Evolutionary conservation across 2,329 filamentous ascomycete genomes (phyloP).

Genomic region (Dothideomycetidae sp.): DNA sequence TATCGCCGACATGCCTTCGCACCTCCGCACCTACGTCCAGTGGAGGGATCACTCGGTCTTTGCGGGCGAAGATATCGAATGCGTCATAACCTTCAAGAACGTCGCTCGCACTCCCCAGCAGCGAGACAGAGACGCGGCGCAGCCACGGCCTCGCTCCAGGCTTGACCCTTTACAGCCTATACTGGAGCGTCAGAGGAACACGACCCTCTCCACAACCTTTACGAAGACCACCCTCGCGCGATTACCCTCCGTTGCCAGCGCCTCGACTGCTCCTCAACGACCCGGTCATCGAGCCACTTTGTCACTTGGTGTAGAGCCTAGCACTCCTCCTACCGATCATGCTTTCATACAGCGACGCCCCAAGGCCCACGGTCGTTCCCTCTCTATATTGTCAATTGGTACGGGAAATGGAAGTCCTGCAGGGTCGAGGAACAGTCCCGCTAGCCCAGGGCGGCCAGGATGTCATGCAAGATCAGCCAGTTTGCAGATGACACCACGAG

Average conservation of each 20-base stretch:
- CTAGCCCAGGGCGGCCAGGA: constrained; percentile 33
- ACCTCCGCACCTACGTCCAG: constrained; percentile 88
- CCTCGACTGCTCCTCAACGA: constrained; percentile 3
- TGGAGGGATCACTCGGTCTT: constrained; percentile 94
- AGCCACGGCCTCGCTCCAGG: constrained; percentile 9
- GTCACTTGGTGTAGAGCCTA: constrained; percentile 37
- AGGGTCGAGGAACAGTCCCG: constrained; percentile 3
- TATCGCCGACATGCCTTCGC: constrained; percentile 32
- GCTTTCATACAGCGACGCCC: constrained; percentile 32
- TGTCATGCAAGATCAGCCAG: constrained; percentile 69
- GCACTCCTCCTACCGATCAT: constrained; percentile 13
- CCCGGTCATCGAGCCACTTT: constrained; percentile 51
- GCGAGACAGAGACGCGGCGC: constrained; percentile 17
- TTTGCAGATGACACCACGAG: constrained; percentile 49
- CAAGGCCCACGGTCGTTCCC: constrained; percentile 31
- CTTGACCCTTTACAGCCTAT: constrained; percentile 7
- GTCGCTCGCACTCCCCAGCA: constrained; percentile 38
- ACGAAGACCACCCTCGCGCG: constrained; percentile 15
- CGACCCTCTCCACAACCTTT: constrained; percentile 22
- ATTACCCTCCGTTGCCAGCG: constrained; percentile 12
- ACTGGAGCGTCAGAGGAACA: constrained; percentile 25
- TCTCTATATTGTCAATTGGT: constrained; percentile 37
- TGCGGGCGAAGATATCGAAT: constrained; percentile 88
- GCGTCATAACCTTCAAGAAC: constrained; percentile 93
- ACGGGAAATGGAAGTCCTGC: constrained; percentile 21